Evolutionary conservation across 441 rosid genomes (phyloP).

Genomic region (Francoa sonchifolia): DNA sequence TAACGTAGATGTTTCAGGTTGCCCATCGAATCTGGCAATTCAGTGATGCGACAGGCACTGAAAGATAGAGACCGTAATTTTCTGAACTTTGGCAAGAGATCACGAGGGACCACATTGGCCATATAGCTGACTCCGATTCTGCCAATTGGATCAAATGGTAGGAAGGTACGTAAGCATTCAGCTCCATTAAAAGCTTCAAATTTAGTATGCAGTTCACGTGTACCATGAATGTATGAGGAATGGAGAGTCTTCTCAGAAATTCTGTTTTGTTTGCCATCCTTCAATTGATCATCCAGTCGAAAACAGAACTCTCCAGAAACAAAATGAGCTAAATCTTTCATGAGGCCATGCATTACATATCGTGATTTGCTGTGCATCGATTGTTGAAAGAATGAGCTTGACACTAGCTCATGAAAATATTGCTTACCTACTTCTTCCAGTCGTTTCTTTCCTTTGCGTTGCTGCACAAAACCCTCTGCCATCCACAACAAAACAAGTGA

Average conservation of each 20-base stretch:
- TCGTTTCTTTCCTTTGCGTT: not conserved
- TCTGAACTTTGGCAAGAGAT: slow-evolving; percentile 8
- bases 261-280: not conserved
- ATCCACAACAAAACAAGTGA: slow-evolving; percentile 15
- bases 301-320: slow-evolving; percentile 21
- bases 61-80: slow-evolving; percentile 21
- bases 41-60: slow-evolving; percentile 6
- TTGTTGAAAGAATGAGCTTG: slow-evolving; percentile 17
- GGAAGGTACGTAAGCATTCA: slow-evolving; percentile 20
- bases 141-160: slow-evolving; percentile 13
- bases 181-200: slow-evolving; percentile 13
- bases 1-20: slow-evolving; percentile 21
- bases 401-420: slow-evolving; percentile 15
- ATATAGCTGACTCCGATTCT: slow-evolving; percentile 7
- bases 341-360: slow-evolving; percentile 19
- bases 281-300: slow-evolving; percentile 7
- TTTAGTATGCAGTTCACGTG: slow-evolving; percentile 1
- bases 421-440: slow-evolving; percentile 16
- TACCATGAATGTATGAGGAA: slow-evolving; percentile 13
- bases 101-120: slow-evolving; percentile 7
- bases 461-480: slow-evolving; percentile 22
- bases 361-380: not conserved
- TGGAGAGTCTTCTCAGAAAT: slow-evolving; percentile 17
- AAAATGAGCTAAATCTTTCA: slow-evolving; percentile 20
- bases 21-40: slow-evolving; percentile 21